Conservation (phyloP, 768 basidiomycete genomes). For the Russula emetica region DNA sequence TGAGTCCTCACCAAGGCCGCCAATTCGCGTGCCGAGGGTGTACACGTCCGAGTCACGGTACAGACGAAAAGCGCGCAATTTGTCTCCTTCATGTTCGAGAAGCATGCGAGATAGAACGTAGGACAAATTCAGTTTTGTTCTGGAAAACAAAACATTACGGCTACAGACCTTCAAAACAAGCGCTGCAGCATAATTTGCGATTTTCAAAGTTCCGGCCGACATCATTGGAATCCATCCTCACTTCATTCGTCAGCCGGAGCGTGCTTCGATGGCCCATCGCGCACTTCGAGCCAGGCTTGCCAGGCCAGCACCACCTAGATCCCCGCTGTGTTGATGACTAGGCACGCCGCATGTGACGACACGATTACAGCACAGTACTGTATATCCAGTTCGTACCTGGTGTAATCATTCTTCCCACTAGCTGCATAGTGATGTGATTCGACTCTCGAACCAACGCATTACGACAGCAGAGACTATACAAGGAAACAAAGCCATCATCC, state of each 20-base stretch:
- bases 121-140: conserved; percentile 21
- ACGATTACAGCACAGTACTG: background rate
- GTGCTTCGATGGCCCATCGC: conserved; percentile 24
- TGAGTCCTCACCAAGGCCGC: conserved; percentile 39
- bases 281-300: conserved; percentile 23
- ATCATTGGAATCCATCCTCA: conserved; percentile 24
- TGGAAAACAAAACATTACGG: conserved; percentile 41
- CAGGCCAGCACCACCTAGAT: background rate
- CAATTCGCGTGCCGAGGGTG: conserved; percentile 24
- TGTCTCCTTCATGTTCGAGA: conserved; percentile 39
- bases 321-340: background rate
- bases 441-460: background rate
- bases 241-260: conserved; percentile 25
- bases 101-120: conserved; percentile 32
- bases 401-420: background rate
- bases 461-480: background rate
- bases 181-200: conserved; percentile 33
- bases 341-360: background rate
- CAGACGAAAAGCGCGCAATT: conserved; percentile 31
- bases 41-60: background rate
- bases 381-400: background rate
- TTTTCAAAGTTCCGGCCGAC: background rate
- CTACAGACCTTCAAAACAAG: conserved; percentile 48
- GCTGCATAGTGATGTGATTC: background rate
- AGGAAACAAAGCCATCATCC: background rate